phyloP scores from a whole-genome alignment of 2,329 filamentous ascomycete species.

The Triangularia verruculosa region DNA sequence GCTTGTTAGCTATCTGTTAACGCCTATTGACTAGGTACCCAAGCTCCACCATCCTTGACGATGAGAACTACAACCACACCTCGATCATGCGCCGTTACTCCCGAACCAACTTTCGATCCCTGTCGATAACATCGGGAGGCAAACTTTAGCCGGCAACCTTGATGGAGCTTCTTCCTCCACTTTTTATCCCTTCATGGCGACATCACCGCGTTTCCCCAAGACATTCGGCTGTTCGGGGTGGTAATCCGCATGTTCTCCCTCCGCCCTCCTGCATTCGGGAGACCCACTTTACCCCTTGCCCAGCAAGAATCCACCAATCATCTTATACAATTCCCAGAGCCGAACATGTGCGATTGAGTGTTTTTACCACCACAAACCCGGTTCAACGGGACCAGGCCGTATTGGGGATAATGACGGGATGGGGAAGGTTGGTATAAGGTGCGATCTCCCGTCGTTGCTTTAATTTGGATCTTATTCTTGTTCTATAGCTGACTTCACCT shows the following conservation, averaged over 20 bases:
- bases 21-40: too few species aligned
- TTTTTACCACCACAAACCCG: not conserved
- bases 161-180: slow-evolving; percentile 5
- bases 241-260: slow-evolving; percentile 27
- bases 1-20: too few species aligned
- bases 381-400: not conserved
- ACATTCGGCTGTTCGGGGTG: slow-evolving; percentile 25
- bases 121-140: not conserved
- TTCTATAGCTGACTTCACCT: not conserved
- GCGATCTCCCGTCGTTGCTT: not conserved
- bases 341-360: not conserved
- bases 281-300: slow-evolving; percentile 11
- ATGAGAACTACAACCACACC: not conserved
- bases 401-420: not conserved
- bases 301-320: slow-evolving; percentile 27
- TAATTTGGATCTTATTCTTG: not conserved
- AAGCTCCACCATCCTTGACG: too few species aligned
- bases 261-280: slow-evolving; percentile 29
- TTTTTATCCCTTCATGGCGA: not conserved
- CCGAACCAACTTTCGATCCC: not conserved
- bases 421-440: slow-evolving; percentile 5
- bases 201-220: not conserved
- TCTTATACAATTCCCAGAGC: slow-evolving; percentile 22
- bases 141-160: slow-evolving; percentile 15
- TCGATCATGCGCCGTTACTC: not conserved